Evolutionary conservation across 371 early-diverging fungal genomes (phyloP).

Genomic region (Mucor sp.): DNA sequence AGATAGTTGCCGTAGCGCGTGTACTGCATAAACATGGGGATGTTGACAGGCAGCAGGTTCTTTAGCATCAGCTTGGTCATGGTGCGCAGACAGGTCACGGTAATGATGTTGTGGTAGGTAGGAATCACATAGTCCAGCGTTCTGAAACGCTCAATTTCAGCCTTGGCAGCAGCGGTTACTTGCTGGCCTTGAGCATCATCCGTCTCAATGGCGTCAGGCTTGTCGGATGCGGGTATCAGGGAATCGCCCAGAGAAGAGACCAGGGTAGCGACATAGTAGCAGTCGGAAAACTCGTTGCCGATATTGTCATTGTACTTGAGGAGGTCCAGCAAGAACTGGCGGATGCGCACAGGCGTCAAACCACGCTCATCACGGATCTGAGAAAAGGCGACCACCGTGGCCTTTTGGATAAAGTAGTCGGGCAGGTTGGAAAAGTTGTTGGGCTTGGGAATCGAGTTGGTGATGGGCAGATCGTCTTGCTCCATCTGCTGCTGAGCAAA

Average conservation of each 20-base stretch:
- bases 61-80: conserved; percentile 61
- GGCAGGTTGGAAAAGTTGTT: conserved; percentile 84
- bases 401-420: conserved; percentile 91
- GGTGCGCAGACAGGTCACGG: conserved; percentile 69
- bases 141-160: conserved; percentile 81
- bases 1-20: conserved; percentile 66
- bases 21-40: conserved; percentile 65
- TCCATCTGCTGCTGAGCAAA: conserved; percentile 17
- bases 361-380: conserved; percentile 68
- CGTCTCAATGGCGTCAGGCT: conserved; percentile 10
- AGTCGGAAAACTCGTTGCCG: conserved; percentile 84
- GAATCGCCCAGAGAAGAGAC: conserved; percentile 75
- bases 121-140: conserved; percentile 81
- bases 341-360: conserved; percentile 66
- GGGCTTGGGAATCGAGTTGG: conserved; percentile 71
- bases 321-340: conserved; percentile 73
- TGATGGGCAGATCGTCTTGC: conserved; percentile 48
- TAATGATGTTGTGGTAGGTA: conserved; percentile 85
- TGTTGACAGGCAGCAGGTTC: conserved; percentile 64
- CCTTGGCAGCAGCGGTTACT: conserved; percentile 57
- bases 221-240: conserved; percentile 57
- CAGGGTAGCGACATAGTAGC: conserved; percentile 75
- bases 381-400: conserved; percentile 75
- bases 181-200: conserved; percentile 53
- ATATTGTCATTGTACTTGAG: conserved; percentile 91